phyloP scores from a whole-genome alignment of 371 early-diverging fungal species.

The Actinomucor elegans region DNA sequence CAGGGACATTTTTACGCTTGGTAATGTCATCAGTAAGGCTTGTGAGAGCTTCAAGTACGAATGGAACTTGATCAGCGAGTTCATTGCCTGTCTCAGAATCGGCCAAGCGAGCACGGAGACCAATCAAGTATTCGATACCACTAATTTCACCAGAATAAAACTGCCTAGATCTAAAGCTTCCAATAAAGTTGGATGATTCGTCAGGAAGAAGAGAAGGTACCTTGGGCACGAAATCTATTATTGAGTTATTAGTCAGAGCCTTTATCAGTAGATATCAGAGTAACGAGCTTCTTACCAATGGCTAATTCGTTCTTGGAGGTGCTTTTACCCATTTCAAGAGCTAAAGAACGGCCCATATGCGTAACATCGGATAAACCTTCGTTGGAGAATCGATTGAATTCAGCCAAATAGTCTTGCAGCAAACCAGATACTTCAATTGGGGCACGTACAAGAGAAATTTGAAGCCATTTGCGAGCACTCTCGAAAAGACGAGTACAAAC shows the following conservation, averaged over 20 bases:
- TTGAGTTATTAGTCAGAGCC: background rate
- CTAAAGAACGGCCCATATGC: constrained; percentile 75
- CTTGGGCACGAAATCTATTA: constrained; percentile 40
- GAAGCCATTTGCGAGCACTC: constrained; percentile 71
- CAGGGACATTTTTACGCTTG: constrained; percentile 39
- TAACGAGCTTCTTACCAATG: background rate
- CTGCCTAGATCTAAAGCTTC: constrained; percentile 57
- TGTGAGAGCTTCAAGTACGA: constrained; percentile 37
- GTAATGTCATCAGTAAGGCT: constrained; percentile 43
- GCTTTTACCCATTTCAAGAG: constrained; percentile 68
- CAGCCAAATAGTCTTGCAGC: constrained; percentile 67
- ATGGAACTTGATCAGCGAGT: constrained; percentile 37
- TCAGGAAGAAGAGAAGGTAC: constrained; percentile 49
- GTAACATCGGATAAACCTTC: constrained; percentile 48
- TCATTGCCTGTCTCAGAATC: constrained; percentile 10
- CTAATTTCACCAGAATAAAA: constrained; percentile 61
- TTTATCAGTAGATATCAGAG: no score
- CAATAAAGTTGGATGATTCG: constrained; percentile 60
- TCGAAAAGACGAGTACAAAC: constrained; percentile 66
- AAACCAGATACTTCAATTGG: constrained; percentile 65
- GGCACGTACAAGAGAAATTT: constrained; percentile 46
- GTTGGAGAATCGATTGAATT: constrained; percentile 49
- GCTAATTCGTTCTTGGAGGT: constrained; percentile 43
- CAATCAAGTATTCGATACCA: constrained; percentile 47
- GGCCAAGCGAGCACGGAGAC: constrained; percentile 3